Percentiles rank a stretch among this genome's conserved stretches.
phyloP scores from a whole-genome alignment of 208 protist genomes.

The Herpetomonas samuelpessoai region DNA sequence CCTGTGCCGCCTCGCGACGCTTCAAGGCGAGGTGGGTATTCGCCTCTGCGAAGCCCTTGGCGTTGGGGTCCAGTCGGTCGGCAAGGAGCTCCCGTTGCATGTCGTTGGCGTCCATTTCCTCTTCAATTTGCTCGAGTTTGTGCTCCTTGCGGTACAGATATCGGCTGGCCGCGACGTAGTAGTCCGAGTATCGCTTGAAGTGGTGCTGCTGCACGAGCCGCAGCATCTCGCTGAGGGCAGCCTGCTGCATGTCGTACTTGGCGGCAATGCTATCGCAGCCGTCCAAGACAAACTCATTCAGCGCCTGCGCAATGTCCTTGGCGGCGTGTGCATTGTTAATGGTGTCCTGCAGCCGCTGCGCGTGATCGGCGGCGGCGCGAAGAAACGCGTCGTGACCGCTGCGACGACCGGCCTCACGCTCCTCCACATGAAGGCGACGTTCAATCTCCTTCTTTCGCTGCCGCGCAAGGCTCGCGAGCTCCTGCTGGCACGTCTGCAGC shows the following conservation, averaged over 20 bases:
- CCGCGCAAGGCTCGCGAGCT: conserved; percentile 59
- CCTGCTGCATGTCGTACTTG: conserved; percentile 88
- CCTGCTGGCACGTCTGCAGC: conserved; percentile 58
- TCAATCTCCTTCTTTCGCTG: conserved; percentile 74
- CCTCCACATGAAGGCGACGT: conserved; percentile 77
- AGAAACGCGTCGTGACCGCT: conserved; percentile 82
- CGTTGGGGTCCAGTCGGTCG: conserved; percentile 72
- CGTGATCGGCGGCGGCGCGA: conserved; percentile 62
- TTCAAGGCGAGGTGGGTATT: conserved; percentile 52
- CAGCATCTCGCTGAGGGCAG: conserved; percentile 73
- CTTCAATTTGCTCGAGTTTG: conserved; percentile 61
- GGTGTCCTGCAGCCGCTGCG: conserved; percentile 72
- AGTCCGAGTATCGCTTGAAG: conserved; percentile 86
- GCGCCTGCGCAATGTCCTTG: conserved; percentile 62
- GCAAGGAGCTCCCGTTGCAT: conserved; percentile 69
- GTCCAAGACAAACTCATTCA: conserved; percentile 91
- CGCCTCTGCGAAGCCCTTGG: conserved; percentile 70
- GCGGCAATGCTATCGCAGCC: conserved; percentile 82
- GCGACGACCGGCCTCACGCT: conserved; percentile 77
- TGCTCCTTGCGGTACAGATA: conserved; percentile 86
- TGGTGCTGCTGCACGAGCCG: conserved; percentile 82
- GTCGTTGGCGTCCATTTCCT: conserved; percentile 65
- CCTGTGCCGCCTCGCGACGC: conserved; percentile 59
- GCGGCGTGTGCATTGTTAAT: conserved; percentile 79
- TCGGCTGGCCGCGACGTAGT: conserved; percentile 83